A percentile compares a stretch with the other conserved stretches of the same genome.
Conservation (phyloP, 2,329 filamentous ascomycete species). For the Aspergillus sp. region DNA sequence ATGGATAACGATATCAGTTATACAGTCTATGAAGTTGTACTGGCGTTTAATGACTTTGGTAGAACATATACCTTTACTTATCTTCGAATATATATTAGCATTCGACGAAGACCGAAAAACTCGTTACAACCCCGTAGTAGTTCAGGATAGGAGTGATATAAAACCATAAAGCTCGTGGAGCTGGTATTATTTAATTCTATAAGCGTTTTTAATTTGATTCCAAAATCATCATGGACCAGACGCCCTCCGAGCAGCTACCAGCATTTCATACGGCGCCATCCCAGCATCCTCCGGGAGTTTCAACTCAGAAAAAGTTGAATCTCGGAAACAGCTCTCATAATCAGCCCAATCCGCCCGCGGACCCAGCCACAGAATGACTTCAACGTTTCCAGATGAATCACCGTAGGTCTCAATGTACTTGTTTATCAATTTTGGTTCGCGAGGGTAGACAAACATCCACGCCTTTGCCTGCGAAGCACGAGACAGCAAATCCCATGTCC, state of each 20-base stretch:
- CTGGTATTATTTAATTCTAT: background rate
- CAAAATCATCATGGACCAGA: background rate
- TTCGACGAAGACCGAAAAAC: background rate
- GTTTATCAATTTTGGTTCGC: constrained; percentile 45
- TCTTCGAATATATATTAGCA: background rate
- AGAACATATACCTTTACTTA: background rate
- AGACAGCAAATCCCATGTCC: constrained; percentile 45
- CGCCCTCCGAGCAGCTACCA: constrained; percentile 15
- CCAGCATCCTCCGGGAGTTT: constrained; percentile 20
- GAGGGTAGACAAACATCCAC: constrained; percentile 58
- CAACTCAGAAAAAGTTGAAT: constrained; percentile 21
- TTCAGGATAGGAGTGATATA: background rate
- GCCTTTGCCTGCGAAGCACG: constrained; percentile 42
- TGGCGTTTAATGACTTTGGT: background rate
- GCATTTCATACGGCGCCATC: constrained; percentile 25
- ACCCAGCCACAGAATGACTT: constrained; percentile 32
- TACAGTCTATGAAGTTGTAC: background rate
- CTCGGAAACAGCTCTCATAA: constrained; percentile 27
- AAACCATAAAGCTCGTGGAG: background rate
- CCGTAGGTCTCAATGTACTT: constrained; percentile 42
- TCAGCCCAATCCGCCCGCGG: constrained; percentile 31
- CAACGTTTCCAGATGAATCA: constrained; percentile 1
- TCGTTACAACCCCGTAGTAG: background rate
- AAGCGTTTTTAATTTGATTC: background rate
- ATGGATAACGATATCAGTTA: constrained; percentile 20